Conservation (phyloP, 2,329 filamentous ascomycete genomes). For the Lomentospora prolificans region DNA sequence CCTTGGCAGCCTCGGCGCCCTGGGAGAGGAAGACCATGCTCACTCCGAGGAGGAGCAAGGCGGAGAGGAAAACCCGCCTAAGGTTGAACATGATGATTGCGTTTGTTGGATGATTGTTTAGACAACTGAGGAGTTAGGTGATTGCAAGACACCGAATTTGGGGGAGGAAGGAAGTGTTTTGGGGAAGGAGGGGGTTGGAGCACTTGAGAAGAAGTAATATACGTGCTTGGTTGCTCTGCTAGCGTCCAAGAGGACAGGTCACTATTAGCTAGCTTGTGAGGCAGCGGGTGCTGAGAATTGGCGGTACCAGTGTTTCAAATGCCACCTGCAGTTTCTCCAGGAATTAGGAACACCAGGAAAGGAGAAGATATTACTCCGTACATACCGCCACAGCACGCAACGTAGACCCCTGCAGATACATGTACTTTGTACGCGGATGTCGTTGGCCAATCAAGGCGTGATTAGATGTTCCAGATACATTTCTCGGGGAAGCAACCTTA, state of each 20-base stretch:
- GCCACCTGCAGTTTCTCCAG: background rate
- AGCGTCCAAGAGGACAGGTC: conserved; percentile 1
- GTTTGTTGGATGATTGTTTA: background rate
- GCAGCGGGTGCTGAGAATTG: background rate
- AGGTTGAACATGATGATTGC: conserved; percentile 60
- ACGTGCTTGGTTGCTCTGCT: background rate
- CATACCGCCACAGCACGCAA: no score
- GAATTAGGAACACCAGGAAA: background rate
- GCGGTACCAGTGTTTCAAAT: background rate
- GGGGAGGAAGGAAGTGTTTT: conserved; percentile 13
- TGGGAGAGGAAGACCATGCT: conserved; percentile 67
- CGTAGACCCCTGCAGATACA: background rate
- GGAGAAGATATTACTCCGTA: no score
- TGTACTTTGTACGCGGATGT: background rate
- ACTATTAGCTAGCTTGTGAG: background rate
- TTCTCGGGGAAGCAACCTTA: no score
- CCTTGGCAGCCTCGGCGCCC: conserved; percentile 65
- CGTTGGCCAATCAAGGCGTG: background rate
- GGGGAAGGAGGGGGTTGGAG: conserved; percentile 11
- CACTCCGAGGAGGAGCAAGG: conserved; percentile 67
- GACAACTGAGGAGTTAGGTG: background rate
- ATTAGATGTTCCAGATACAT: no score
- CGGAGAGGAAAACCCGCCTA: conserved; percentile 59
- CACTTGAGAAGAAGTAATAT: background rate
- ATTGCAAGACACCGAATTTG: conserved; percentile 5